Conservation (phyloP, 306 rosid genomes). For the Corylus heterophylla region DNA sequence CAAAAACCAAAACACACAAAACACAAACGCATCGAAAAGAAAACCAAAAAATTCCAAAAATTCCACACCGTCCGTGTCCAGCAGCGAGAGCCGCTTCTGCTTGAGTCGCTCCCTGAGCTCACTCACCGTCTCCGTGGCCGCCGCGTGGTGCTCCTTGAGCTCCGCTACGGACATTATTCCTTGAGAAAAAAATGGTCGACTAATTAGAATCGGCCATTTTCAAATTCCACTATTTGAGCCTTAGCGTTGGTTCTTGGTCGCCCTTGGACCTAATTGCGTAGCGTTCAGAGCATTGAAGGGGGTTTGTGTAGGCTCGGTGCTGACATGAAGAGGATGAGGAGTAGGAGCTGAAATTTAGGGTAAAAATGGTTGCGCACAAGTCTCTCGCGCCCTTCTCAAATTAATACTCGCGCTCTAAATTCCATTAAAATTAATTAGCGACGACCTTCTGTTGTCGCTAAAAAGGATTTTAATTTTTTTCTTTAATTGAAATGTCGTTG, state of each 20-base stretch:
- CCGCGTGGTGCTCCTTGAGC: conserved; percentile 83
- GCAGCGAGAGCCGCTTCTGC: conserved; percentile 72
- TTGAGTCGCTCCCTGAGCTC: conserved; percentile 68
- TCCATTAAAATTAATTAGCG: no score
- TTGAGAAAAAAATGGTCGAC: neutral
- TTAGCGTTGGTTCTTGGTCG: neutral
- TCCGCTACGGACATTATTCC: conserved; percentile 78
- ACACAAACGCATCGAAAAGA: no score
- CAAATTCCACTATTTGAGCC: neutral
- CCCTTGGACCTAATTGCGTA: no score
- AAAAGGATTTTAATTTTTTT: no score
- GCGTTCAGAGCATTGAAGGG: no score
- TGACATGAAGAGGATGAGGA: neutral
- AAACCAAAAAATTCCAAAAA: neutral
- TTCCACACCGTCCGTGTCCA: conserved; percentile 66
- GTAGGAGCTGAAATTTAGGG: neutral
- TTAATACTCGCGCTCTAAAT: no score
- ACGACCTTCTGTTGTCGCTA: no score
- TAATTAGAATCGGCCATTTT: conserved; percentile 8
- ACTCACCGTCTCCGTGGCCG: conserved; percentile 78
- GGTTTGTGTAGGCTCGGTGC: neutral
- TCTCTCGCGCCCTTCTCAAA: no score
- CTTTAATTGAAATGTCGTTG: no score
- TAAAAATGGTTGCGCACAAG: no score
- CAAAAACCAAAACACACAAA: neutral